These are phyloP conservation scores for Diospyros kaki DNA, from an alignment of 148 eudicot species.

Conservation along the genomic window DNA sequence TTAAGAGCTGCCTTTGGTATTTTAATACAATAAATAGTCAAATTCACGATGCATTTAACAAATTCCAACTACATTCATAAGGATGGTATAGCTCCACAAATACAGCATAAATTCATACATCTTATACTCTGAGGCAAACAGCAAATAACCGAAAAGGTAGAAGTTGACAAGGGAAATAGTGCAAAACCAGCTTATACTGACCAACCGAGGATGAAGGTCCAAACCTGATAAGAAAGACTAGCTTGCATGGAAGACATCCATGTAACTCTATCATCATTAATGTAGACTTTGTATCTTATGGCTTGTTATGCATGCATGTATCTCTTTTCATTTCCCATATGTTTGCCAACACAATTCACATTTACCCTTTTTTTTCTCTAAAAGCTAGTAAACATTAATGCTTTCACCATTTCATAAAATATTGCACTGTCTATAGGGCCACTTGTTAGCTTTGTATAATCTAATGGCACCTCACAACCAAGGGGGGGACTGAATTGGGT, in stretches of 20 bases:
- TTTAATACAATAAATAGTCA: not conserved
- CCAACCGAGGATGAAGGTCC: not conserved
- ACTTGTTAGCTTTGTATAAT: too few relatives aligned
- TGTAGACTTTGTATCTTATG: not conserved
- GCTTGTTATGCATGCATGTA: not conserved
- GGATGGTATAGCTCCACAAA: not conserved
- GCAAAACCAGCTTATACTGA: too few relatives aligned
- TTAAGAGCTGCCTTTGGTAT: not conserved
- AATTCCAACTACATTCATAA: not conserved
- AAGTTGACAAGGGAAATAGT: not conserved
- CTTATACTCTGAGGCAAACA: not conserved
- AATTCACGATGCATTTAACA: not conserved
- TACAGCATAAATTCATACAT: not conserved
- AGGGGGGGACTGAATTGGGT: too few relatives aligned
- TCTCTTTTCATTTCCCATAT: not conserved
- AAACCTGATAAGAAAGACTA: not conserved
- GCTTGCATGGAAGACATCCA: not conserved
- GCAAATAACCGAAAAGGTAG: not conserved
- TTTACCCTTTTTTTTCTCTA: not conserved
- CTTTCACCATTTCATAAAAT: not conserved
- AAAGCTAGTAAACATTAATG: not conserved
- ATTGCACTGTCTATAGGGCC: too few relatives aligned
- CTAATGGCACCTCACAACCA: too few relatives aligned
- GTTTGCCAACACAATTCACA: not conserved
- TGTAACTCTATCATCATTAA: not conserved